Conservation (phyloP, 2,329 filamentous ascomycete species). For the Alternaria alternata region DNA sequence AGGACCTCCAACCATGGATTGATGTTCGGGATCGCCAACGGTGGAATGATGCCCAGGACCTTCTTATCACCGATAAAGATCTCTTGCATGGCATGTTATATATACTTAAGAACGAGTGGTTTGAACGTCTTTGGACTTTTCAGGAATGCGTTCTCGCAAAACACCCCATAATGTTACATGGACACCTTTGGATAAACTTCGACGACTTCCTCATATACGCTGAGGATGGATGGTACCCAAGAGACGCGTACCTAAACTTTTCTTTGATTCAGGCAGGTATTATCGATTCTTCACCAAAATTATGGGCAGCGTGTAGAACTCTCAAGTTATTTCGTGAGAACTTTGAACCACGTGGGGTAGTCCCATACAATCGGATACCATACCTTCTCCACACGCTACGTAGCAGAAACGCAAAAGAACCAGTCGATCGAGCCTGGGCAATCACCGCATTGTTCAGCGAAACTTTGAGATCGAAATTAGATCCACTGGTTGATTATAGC, state of each 20-base stretch:
- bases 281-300: too few species aligned
- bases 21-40: too few species aligned
- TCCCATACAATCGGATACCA: background rate
- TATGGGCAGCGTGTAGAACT: fast-evolving
- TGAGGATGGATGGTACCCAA: too few species aligned
- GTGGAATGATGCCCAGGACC: too few species aligned
- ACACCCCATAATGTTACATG: background rate
- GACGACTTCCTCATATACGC: background rate
- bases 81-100: background rate
- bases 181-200: background rate
- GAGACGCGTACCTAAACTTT: too few species aligned
- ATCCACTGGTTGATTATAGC: background rate
- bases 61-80: fast-evolving
- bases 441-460: fast-evolving
- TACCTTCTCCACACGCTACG: background rate
- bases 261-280: too few species aligned
- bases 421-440: background rate
- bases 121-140: background rate
- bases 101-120: background rate
- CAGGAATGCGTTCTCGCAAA: background rate
- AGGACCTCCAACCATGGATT: too few species aligned
- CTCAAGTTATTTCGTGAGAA: background rate
- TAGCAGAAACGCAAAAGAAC: background rate
- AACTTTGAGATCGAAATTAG: background rate
- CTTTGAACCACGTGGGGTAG: too few species aligned